Conservation (phyloP, 805 yeast genomes). For the Saccharomycopsis fodiens region DNA sequence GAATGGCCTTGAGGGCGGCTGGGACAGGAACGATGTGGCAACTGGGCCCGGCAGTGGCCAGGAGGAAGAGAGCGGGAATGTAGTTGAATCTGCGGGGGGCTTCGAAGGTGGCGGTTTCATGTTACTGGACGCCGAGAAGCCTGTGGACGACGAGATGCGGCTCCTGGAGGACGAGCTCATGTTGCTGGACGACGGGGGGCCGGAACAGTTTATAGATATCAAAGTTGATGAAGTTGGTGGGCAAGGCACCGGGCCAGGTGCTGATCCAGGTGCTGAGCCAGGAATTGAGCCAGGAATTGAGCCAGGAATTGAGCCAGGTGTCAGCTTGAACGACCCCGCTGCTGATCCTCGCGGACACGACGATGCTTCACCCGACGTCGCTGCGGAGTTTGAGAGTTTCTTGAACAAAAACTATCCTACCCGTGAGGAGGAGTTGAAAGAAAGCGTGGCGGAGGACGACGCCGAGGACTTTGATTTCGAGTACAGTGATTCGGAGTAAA, state of each 20-base stretch:
- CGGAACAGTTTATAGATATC: no score
- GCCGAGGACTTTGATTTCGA: conserved; percentile 34
- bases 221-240: no score
- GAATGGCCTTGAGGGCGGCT: no score
- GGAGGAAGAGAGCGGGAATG: conserved; percentile 2
- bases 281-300: no score
- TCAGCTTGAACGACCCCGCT: no score
- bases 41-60: no score
- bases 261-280: no score
- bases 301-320: not conserved
- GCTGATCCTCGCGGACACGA: not conserved
- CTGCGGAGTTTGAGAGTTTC: not conserved
- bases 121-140: not conserved
- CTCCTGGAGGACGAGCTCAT: no score
- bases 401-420: not conserved
- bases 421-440: not conserved
- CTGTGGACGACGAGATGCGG: not conserved
- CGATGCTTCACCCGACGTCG: not conserved
- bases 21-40: no score
- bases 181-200: no score
- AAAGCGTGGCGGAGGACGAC: not conserved
- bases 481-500: conserved; percentile 26
- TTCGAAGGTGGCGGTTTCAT: not conserved
- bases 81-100: not conserved
- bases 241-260: no score